These are phyloP conservation scores for Botryosphaeria dothidea DNA, from an alignment of 2,329 filamentous ascomycete species.

Conservation along the genomic window DNA sequence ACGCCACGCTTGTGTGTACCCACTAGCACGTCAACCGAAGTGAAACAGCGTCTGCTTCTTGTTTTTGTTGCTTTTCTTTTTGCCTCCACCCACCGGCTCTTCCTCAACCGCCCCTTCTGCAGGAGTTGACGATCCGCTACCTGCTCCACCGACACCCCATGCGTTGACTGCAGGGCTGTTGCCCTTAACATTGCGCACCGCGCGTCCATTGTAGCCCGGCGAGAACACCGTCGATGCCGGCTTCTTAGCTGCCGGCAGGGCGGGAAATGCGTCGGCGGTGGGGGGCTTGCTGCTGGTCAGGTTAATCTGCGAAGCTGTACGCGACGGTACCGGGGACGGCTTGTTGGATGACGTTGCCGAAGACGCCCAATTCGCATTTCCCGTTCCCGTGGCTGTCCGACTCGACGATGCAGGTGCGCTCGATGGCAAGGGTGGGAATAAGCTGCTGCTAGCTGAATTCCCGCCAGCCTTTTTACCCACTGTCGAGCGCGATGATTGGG, in stretches of 20 bases:
- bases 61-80: slow-evolving; percentile 51
- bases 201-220: slow-evolving; percentile 50
- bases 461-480: slow-evolving; percentile 60
- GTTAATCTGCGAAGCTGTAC: slow-evolving; percentile 30
- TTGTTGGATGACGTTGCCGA: slow-evolving; percentile 31
- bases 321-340: slow-evolving; percentile 41
- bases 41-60: slow-evolving; percentile 54
- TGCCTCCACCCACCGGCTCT: slow-evolving; percentile 29
- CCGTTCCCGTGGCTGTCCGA: slow-evolving; percentile 12
- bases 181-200: slow-evolving; percentile 42
- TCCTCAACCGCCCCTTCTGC: slow-evolving; percentile 24
- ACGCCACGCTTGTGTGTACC: slow-evolving; percentile 14
- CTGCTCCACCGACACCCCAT: slow-evolving; percentile 38
- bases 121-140: slow-evolving; percentile 21
- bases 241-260: slow-evolving; percentile 76
- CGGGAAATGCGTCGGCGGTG: slow-evolving; percentile 71
- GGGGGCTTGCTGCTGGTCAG: slow-evolving; percentile 21
- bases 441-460: slow-evolving; percentile 40
- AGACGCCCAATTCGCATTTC: slow-evolving; percentile 33
- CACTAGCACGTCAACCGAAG: slow-evolving; percentile 41
- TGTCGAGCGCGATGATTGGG: slow-evolving; percentile 64
- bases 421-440: slow-evolving; percentile 35
- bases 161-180: slow-evolving; percentile 41
- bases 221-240: slow-evolving; percentile 57
- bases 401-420: slow-evolving; percentile 8